phyloP scores from a whole-genome alignment of 2,329 filamentous ascomycete genomes.

The Aphanocladium album region DNA sequence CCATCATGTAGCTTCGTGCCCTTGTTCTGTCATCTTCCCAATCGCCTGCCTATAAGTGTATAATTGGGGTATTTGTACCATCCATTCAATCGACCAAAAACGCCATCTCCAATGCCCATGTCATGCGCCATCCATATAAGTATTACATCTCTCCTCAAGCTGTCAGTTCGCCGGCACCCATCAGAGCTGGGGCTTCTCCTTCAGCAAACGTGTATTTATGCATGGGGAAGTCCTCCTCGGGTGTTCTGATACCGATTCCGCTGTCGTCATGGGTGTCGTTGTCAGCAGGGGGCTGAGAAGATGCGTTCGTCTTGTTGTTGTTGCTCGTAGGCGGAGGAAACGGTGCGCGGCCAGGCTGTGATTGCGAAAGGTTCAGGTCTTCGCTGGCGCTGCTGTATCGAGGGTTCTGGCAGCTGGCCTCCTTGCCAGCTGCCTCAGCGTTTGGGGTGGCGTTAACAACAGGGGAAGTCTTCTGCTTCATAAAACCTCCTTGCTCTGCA shows the following conservation, averaged over 20 bases:
- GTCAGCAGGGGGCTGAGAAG: conserved; percentile 29
- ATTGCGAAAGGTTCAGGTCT: conserved; percentile 41
- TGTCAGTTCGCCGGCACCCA: conserved; percentile 26
- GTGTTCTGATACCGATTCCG: conserved; percentile 66
- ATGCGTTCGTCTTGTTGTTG: conserved; percentile 22
- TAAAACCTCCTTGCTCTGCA: conserved; percentile 84
- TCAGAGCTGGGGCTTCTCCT: conserved; percentile 31
- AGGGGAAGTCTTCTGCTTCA: conserved; percentile 51
- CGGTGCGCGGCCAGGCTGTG: conserved; percentile 45
- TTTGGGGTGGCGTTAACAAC: conserved; percentile 25
- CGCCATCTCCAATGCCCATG: conserved; percentile 5
- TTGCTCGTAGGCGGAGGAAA: conserved; percentile 42
- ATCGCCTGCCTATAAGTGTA: conserved; percentile 9
- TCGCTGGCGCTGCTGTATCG: conserved; percentile 43
- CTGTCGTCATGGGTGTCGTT: conserved; percentile 62
- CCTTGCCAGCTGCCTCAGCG: conserved; percentile 30
- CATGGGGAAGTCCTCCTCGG: conserved; percentile 59
- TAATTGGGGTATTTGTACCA: conserved; percentile 10
- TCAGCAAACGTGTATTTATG: conserved; percentile 51
- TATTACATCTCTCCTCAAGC: conserved; percentile 11
- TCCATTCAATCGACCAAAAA: conserved; percentile 12
- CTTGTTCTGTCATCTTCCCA: conserved; percentile 6
- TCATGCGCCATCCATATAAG: conserved; percentile 7
- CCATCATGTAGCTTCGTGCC: conserved; percentile 10
- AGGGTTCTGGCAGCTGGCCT: conserved; percentile 29